Base-by-base conservation (phyloP, 192 early-diverging fungal species). In the Glomus cerebriforme region DNA sequence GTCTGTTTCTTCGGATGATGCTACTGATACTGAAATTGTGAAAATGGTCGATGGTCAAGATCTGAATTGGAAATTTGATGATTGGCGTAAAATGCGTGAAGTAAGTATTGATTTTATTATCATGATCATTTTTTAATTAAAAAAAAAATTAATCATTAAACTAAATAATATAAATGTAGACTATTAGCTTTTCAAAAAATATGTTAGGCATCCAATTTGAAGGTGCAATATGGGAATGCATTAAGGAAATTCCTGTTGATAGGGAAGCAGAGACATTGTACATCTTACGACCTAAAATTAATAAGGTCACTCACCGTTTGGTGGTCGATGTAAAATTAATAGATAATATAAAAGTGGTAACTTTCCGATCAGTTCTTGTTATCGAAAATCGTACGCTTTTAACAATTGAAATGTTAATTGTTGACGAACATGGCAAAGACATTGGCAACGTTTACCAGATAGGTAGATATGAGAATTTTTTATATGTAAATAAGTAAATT, bases 21-120 rank as follows among this genome's bases (percentile, higher is more conserved):
- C 88, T 27, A 87, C 85, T 54, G 93, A 93, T 10, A 92, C 92
- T 32, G 88, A 90, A 26, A 85, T 98, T 35, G 85, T 90, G 34
- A 82, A 89, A 77, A 69, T 96, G n/a, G 82, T 87, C 26, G 90
- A 95, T 78, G 92, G 92, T 22, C 84, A 89, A 31, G 92, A 92
- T 27, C 85, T 95, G 22, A 89, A 93, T 58, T 99, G 97, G 97
- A 89, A 95, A n/a, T 98, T 98, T 78, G 96, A 97, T 75, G 96
- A 99, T 81, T 99, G 97, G 97, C 87, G 95, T 72, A 91, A 90
- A 47, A 91, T 93, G 83, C 92, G 97, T 71, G 96, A 97, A 86
- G 94, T 93, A 81, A 78, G 84, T 59, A 6, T 37, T n/a, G 49
- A 43, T 8, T 80, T 31, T 27, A 75, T 6, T 73, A 15, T 32